Conservation (phyloP, 768 basidiomycete genomes). For the Mrakia frigida region DNA sequence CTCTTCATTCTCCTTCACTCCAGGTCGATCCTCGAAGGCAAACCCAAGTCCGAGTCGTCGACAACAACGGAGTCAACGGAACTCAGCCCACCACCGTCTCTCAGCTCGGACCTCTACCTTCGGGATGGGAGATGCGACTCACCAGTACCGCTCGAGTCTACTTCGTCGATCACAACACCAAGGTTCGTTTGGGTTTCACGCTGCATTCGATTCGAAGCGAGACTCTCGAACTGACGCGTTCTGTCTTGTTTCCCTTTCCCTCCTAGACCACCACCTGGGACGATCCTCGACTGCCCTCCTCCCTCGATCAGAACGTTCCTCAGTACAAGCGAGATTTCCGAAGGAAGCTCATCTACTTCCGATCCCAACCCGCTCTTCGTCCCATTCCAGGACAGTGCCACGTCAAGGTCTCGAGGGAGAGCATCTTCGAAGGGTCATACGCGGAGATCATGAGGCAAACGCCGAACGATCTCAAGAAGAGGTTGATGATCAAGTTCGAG, state of each 20-base stretch:
- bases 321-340: slow-evolving; percentile 99
- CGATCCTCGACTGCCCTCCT: slow-evolving; percentile 81
- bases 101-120: slow-evolving; percentile 92
- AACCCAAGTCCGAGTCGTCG: slow-evolving; percentile 94
- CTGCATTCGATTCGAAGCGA: neutral
- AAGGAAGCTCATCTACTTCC: slow-evolving; percentile 98
- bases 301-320: slow-evolving; percentile 91
- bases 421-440: slow-evolving; percentile 99
- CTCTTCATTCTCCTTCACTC: neutral
- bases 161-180: slow-evolving; percentile 98
- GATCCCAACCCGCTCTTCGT: slow-evolving; percentile 95
- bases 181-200: slow-evolving; percentile 12
- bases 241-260: neutral
- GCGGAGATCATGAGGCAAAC: slow-evolving; percentile 99
- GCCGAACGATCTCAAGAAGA: slow-evolving; percentile 95
- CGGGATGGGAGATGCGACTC: slow-evolving; percentile 99
- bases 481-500: slow-evolving; percentile 99
- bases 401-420: slow-evolving; percentile 95
- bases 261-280: slow-evolving; percentile 99
- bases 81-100: slow-evolving; percentile 92
- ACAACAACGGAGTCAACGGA: slow-evolving; percentile 80
- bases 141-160: slow-evolving; percentile 97
- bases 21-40: slow-evolving; percentile 90
- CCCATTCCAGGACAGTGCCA: slow-evolving; percentile 98
- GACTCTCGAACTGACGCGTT: too few relatives aligned